These are phyloP conservation scores for Incumbomyces delicatus DNA, from an alignment of 2,329 filamentous ascomycete genomes.

Conservation along the genomic window DNA sequence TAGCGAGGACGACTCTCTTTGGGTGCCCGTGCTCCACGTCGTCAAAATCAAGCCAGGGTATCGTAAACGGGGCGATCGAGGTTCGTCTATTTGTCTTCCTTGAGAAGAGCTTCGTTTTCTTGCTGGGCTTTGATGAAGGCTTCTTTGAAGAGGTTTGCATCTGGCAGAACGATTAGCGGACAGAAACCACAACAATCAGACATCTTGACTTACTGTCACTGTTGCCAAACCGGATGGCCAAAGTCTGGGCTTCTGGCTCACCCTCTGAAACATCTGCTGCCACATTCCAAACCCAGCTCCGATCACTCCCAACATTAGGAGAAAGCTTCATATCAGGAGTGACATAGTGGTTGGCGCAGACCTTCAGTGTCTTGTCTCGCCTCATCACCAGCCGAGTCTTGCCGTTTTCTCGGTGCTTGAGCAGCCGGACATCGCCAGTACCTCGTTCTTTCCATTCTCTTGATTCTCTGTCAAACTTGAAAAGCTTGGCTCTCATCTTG, in stretches of 20 bases:
- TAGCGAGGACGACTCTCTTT: not conserved
- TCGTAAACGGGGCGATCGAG: not conserved
- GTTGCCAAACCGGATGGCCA: slow-evolving; percentile 97
- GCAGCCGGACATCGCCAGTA: slow-evolving; percentile 86
- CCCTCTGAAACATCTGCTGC: slow-evolving; percentile 96
- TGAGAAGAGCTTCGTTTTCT: slow-evolving; percentile 85
- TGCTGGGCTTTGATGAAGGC: slow-evolving; percentile 93
- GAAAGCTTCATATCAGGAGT: slow-evolving; percentile 98
- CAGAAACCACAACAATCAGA: not conserved
- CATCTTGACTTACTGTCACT: slow-evolving; percentile 66
- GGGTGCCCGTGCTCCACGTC: not conserved
- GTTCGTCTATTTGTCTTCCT: not conserved
- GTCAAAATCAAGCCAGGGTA: slow-evolving; percentile 1
- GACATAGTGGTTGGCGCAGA: slow-evolving; percentile 99
- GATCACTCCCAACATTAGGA: slow-evolving; percentile 94
- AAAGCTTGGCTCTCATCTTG: slow-evolving; percentile 99
- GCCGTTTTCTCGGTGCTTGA: slow-evolving; percentile 98
- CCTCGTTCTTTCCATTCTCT: slow-evolving; percentile 99
- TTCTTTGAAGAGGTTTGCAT: slow-evolving; percentile 96
- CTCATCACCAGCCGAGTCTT: slow-evolving; percentile 98
- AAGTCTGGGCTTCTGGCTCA: slow-evolving; percentile 87
- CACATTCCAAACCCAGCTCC: slow-evolving; percentile 99
- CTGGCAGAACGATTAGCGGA: slow-evolving; percentile 36
- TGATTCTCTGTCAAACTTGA: slow-evolving; percentile 87
- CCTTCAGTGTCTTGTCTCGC: slow-evolving; percentile 98